Base-by-base conservation (phyloP, 805 yeast species). In the Lipomyces spencermartinsiae region DNA sequence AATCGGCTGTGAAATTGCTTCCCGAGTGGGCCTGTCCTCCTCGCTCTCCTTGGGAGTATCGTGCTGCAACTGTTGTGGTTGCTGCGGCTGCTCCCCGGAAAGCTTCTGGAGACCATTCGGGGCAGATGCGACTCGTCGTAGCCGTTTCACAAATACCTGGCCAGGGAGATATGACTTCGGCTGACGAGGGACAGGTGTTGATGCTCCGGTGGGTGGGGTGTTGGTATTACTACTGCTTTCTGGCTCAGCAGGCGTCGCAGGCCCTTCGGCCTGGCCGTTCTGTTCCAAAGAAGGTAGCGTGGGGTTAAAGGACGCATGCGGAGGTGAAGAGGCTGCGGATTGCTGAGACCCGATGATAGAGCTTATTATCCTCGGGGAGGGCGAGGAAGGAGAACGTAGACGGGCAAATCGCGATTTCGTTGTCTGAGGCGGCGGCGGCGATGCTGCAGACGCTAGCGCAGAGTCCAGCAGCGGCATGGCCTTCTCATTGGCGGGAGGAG, bases 121-220 rank as follows among this genome's bases (percentile, higher is more conserved):
- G 0, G 95, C 96, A 0, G 97, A 91, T 0, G 97, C 93, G 1
- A 90, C 96, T 69, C 96, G 82, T 68, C 95, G 81, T 31, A 91
- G 79, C 25, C 76, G 72, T 22, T 77, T 64, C 6, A 74, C 73
- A 61, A 77, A 74, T 6, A 34, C 64, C 37, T 61, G 64, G 4
- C 68, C 72, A 29, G 71, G 66, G 34, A 63, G 59, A 58, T 43
- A 71, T 29, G 73, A 59, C 69, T 71, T 53, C 69, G 68, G 43
- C 67, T 70, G 49, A 67, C 74, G 46, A 51, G 19, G 56, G 16
- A 37, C 37, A 9, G 61, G 68, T 61, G 56, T 61, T 19, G 54
- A 43, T 16, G 49, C 67, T 34, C 12, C 60, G 29, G 14, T 62
- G 37, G 55, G 59, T 19, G 16, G 29, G 33, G 25, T 19, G 49